Evolutionary conservation across 305 asterid species (phyloP), one percentile per base, ranked within the genome.

Genomic region (Solanum hybrid): DNA sequence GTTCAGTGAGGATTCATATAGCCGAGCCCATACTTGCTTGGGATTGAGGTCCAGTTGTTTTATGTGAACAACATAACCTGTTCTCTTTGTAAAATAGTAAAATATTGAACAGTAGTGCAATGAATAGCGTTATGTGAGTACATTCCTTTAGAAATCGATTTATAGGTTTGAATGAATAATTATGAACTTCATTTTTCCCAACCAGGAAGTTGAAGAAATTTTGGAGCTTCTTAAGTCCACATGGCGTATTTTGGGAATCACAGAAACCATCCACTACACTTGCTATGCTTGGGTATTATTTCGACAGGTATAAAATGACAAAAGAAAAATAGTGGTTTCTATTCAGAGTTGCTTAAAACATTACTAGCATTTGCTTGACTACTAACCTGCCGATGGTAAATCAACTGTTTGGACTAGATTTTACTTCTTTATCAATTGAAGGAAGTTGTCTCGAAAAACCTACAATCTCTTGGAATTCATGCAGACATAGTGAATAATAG

Each of bases 181-280:
- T 87, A 89, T 86, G 69, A 29, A 19, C 84, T 89, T 88, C 72
- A 89, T 89, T 64, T 89, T 90, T 87, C 35, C 93, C 76, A 42
- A 82, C 88, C 98, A 97, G 99, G 99, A 97, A 95, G 98, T 97
- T 90, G 99, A 97, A 93, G 99, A 97, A 93, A 96, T 97, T 94
- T 92, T 97, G 95, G 99, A 97, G 96, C 99, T 97, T 90, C 93
- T 96, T 87, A 97, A 96, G 94, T 95, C 97, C 66, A 94, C 99
- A 34, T 97, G 99, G 99, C 98, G 97, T 91, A 91, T 95, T 91
- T 93, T 97, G 89, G 99, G 99, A 91, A 94, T 97, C 90, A 95
- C 99, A 6, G 99, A 97, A 94, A 97, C 98, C 73, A 95, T 97
- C 88, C 99, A 96, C 89, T 94, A 94, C 90, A 93, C 98, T 87